Conservation (phyloP, 2,329 filamentous ascomycete genomes). For the Colletotrichum sp. region DNA sequence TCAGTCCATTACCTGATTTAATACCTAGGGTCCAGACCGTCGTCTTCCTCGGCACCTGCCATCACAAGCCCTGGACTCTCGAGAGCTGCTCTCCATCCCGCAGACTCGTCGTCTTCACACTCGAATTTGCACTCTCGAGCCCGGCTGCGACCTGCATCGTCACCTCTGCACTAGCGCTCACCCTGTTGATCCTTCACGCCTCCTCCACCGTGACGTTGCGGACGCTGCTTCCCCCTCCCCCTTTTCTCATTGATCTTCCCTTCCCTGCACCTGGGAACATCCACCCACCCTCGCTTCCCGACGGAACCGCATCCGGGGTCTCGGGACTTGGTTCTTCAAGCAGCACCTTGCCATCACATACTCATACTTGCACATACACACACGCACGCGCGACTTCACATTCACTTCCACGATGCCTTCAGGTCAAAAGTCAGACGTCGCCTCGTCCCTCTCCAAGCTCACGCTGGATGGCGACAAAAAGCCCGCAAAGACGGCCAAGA, state of each 20-base stretch:
- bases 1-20: neutral
- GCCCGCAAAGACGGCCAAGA: slow-evolving; percentile 27
- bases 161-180: neutral
- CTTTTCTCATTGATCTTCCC: neutral
- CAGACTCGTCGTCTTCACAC: neutral
- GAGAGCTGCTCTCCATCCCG: neutral
- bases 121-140: neutral
- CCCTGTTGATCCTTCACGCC: slow-evolving; percentile 4
- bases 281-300: slow-evolving; percentile 12
- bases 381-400: neutral
- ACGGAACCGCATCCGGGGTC: neutral
- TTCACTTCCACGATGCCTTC: slow-evolving; percentile 9
- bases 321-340: neutral
- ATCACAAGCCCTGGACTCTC: neutral
- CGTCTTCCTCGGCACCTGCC: neutral
- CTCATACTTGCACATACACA: neutral
- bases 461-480: slow-evolving; percentile 29
- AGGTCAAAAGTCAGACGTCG: slow-evolving; percentile 28
- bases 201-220: neutral
- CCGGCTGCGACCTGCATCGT: neutral
- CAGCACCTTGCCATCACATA: neutral
- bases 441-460: slow-evolving; percentile 35
- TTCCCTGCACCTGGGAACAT: neutral
- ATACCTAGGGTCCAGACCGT: neutral
- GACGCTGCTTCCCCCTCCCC: neutral